A percentile compares a stretch with the other conserved stretches of the same genome.
Evolutionary conservation across 2,329 filamentous ascomycete genomes (phyloP).

Genomic region (Westerdykella sp.): DNA sequence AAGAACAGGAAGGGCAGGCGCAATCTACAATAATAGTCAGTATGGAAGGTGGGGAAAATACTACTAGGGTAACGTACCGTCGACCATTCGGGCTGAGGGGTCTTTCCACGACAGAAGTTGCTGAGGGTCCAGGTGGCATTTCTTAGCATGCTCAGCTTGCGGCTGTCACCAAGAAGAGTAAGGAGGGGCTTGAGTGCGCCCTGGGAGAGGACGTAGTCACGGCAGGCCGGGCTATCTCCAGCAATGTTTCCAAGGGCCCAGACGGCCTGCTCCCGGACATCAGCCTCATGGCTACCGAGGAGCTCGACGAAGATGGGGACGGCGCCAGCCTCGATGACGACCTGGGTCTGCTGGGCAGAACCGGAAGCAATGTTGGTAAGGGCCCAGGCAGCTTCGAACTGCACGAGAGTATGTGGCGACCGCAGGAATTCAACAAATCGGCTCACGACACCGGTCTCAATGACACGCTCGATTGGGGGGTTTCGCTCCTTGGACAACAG

Average conservation of each 20-base stretch:
- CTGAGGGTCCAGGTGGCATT: conserved; percentile 99
- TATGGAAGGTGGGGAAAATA: conserved; percentile 8
- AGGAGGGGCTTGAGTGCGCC: conserved; percentile 89
- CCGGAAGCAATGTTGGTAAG: conserved; percentile 98
- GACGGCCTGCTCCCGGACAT: conserved; percentile 96
- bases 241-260: conserved; percentile 99
- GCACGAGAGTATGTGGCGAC: conserved; percentile 94
- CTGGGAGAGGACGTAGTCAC: conserved; percentile 89
- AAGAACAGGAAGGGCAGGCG: conserved; percentile 87
- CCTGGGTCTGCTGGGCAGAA: conserved; percentile 94
- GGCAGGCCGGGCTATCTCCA: conserved; percentile 93
- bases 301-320: conserved; percentile 98
- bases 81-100: conserved; percentile 94
- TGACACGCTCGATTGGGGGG: conserved; percentile 97
- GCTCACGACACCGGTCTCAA: conserved; percentile 96
- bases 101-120: conserved; percentile 99
- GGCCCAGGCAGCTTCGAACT: conserved; percentile 98
- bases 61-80: conserved; percentile 58
- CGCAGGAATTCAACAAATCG: conserved; percentile 97
- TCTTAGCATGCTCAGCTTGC: conserved; percentile 97
- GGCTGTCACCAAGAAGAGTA: conserved; percentile 86
- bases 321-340: conserved; percentile 95
- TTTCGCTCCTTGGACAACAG: conserved; percentile 97
- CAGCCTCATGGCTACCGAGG: conserved; percentile 88
- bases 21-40: conserved; percentile 56